Evolutionary conservation across 2,329 filamentous ascomycete species (phyloP).

Genomic region (Diaporthe longicolla): DNA sequence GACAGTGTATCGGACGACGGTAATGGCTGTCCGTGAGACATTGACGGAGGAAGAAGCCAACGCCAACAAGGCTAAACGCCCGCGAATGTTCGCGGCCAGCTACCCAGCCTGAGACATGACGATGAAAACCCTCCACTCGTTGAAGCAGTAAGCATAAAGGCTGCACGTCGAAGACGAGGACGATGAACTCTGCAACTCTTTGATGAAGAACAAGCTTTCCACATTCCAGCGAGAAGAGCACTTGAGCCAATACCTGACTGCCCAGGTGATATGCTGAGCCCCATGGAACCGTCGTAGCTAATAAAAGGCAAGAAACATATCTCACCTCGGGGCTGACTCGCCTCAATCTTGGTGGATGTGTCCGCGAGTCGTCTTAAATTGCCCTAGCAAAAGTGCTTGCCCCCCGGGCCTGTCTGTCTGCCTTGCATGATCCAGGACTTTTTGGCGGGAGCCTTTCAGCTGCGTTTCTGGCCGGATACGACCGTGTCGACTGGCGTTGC

Average conservation of each 20-base stretch:
- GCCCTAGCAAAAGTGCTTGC: background rate
- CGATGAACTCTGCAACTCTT: too few species aligned
- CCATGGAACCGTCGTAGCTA: background rate
- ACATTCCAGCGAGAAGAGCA: background rate
- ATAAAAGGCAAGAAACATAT: background rate
- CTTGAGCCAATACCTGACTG: too few species aligned
- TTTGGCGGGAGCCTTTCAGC: background rate
- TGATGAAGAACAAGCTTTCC: background rate
- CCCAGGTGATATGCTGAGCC: background rate
- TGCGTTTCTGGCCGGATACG: background rate
- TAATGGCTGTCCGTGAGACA: background rate
- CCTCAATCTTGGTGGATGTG: background rate
- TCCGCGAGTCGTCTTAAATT: constrained; percentile 12
- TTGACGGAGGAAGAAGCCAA: background rate
- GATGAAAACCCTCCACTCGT: too few species aligned
- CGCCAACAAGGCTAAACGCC: too few species aligned
- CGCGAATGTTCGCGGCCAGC: background rate
- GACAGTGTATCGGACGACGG: background rate
- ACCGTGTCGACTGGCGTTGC: background rate
- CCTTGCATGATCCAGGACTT: background rate
- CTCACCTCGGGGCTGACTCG: constrained; percentile 12
- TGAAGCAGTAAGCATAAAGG: too few species aligned
- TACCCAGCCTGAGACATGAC: too few species aligned
- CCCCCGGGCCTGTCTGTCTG: too few species aligned
- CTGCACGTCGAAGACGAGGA: too few species aligned